Base-by-base conservation (phyloP, 1,284 basidiomycete genomes). In the Cutaneotrichosporon cyanovorans region DNA sequence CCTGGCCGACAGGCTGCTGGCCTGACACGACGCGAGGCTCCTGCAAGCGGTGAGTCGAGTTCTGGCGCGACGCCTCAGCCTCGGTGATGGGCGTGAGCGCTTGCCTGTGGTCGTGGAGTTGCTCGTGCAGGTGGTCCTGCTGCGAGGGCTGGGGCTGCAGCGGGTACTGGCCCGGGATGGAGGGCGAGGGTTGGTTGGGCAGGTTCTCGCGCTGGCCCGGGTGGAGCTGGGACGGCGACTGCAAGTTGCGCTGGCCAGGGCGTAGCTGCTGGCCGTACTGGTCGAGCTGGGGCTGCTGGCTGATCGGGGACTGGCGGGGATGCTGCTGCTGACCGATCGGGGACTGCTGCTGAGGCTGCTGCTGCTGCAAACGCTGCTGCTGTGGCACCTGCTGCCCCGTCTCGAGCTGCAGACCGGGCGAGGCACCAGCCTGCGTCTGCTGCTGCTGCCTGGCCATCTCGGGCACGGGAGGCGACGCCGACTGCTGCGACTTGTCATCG, bases 71-170 rank as follows among this genome's bases (percentile, higher is more conserved):
- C 3, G 63, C 77, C 55, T 77, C 78, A 15, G 63, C 77, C 56
- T 77, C 78, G 15, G 73, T 75, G 45, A 79, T 78, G 15, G 76
- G 76, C 6, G 77, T 74, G 22, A 80, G 61, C 7, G 66, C 57
- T 16, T 51, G 68, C 55, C 49, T 56, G 39, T 40, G 62, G 16
- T 38, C 38, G 8, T 36, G 25, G 5, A 28, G 25, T 7, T 28
- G 25, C 25, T 28, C 25, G 25, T 6, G 6, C 32, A 9, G 32
- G 8, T 16, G 32, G 16, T 15, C 14, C 9, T 16, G 32, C 14
- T 34, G 32, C 8, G 8, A 8, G 15, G 32, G 32, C 32, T 16
- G 32, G 14, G n/a, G 14, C 32, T 34, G 32, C 32, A 8, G 9
- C 30, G 5, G 32, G 32, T 14, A n/a, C 32, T 34, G 25, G 25